Evolutionary conservation across 805 yeast species (phyloP).

Genomic region (Debaryomyces tyrocola): DNA sequence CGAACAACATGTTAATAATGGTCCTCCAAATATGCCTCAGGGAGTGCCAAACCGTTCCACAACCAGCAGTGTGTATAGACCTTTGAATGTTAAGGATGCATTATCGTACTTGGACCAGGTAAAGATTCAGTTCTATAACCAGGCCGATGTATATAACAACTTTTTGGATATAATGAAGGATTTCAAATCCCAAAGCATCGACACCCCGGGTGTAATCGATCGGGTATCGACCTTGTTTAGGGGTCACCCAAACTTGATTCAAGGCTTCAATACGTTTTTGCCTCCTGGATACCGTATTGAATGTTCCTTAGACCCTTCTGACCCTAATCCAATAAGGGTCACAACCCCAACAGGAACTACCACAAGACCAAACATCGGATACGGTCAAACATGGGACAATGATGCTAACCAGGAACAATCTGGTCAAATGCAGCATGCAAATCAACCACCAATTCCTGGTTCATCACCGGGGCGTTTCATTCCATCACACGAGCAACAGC

Average conservation of each 20-base stretch:
- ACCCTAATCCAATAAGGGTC: conserved; percentile 89
- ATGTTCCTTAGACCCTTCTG: conserved; percentile 85
- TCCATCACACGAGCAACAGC: neutral
- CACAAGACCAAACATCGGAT: conserved; percentile 56
- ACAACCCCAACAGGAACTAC: conserved; percentile 95
- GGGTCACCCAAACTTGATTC: conserved; percentile 91
- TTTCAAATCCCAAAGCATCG: conserved; percentile 92
- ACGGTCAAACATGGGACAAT: conserved; percentile 28
- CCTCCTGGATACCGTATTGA: conserved; percentile 96
- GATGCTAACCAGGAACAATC: conserved; percentile 16
- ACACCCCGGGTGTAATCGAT: conserved; percentile 98
- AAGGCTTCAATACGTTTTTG: conserved; percentile 95
- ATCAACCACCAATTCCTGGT: conserved; percentile 3
- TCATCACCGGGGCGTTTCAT: conserved; percentile 4
- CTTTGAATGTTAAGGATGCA: conserved; percentile 95
- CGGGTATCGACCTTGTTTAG: conserved; percentile 87
- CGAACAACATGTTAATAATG: conserved; percentile 9
- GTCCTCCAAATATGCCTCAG: conserved; percentile 20
- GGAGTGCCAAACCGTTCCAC: conserved; percentile 43
- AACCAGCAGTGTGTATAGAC: conserved; percentile 57
- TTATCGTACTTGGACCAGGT: conserved; percentile 93
- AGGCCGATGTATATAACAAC: conserved; percentile 94
- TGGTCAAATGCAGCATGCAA: conserved; percentile 6
- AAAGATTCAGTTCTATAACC: conserved; percentile 84
- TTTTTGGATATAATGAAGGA: conserved; percentile 98